Evolutionary conservation across 1,284 basidiomycete genomes (phyloP), one percentile per base, ranked within the genome.

Genomic region (Papiliotrema fonsecae): DNA sequence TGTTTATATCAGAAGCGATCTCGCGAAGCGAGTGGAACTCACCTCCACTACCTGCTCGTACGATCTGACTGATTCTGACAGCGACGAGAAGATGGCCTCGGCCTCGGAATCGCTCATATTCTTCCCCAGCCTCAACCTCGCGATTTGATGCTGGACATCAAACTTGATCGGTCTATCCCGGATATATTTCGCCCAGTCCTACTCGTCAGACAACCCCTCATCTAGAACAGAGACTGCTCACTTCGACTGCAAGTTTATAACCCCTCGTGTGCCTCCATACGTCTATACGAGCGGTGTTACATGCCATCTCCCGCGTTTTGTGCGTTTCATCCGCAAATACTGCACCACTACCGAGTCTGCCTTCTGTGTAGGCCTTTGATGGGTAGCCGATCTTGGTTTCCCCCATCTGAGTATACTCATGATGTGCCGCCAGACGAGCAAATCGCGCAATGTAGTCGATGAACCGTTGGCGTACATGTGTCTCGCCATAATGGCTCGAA

Each of bases 1-100:
- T 96, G 61, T n/a, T 26, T 1, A 39, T 50, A 54, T 45, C 31
- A n/a, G 3, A 2, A 9, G 16, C 19, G 13, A 31, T 19, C 26
- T 5, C 22, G 24, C 18, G 16, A 18, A 18, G 4, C 21, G 22
- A 16, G 2, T 16, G n/a, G 10, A 16, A 70, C 81, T 52, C 60
- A 89, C 92, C 80, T 97, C 91, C 5, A 88, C 80, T 2, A 92
- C 85, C 73, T 96, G 87, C 46, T 92, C 88, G 62, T 94, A 90
- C 0, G 82, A 79, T 55, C 79, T 80, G 31, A 88, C 77, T 50
- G 79, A 80, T 26, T 85, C 81, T 0, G 82, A 80, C 9, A 97
- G 73, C 2, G 82, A 81, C 13, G 81, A 78, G 74, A 88, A 85
- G 57, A 97, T 91, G 28, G 83, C 62, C 55, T 85, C 80, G 0